These are phyloP conservation scores for Medicago lupulina DNA, from an alignment of 306 rosid species.

Conservation along the genomic window DNA sequence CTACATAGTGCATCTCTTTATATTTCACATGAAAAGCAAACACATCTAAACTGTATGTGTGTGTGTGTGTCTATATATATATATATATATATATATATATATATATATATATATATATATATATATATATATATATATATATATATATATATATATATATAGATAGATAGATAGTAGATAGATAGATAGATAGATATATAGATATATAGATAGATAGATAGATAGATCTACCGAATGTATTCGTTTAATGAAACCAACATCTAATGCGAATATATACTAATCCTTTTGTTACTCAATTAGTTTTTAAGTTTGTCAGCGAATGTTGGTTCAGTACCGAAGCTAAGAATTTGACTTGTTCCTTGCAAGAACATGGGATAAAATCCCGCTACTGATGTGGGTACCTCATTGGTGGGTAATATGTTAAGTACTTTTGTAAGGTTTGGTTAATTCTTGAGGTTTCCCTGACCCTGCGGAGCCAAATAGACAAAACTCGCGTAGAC, in stretches of 20 bases:
- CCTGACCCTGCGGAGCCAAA: neutral
- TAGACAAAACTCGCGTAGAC: neutral
- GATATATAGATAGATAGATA: too few relatives aligned
- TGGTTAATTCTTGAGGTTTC: neutral
- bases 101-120: too few relatives aligned
- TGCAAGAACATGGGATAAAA: neutral
- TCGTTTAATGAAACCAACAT: slow-evolving; percentile 10
- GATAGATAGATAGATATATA: too few relatives aligned
- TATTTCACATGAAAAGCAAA: slow-evolving; percentile 32
- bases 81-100: too few relatives aligned
- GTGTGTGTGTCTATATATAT: too few relatives aligned
- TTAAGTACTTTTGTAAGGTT: neutral
- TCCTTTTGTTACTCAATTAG: slow-evolving; percentile 22
- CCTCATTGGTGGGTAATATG: neutral
- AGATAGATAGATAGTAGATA: too few relatives aligned
- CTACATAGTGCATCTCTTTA: slow-evolving; percentile 23
- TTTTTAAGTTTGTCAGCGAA: neutral
- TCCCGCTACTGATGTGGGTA: neutral
- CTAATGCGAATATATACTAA: slow-evolving; percentile 12
- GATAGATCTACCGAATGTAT: slow-evolving; percentile 1
- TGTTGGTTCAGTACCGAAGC: neutral
- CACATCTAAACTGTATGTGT: slow-evolving; percentile 1
- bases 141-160: too few relatives aligned
- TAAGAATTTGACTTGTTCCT: neutral
- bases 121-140: too few relatives aligned